A percentile compares a stretch with the other conserved stretches of the same genome.
Evolutionary conservation across 768 basidiomycete genomes (phyloP).

Genomic region (Filobasidium wieringae): DNA sequence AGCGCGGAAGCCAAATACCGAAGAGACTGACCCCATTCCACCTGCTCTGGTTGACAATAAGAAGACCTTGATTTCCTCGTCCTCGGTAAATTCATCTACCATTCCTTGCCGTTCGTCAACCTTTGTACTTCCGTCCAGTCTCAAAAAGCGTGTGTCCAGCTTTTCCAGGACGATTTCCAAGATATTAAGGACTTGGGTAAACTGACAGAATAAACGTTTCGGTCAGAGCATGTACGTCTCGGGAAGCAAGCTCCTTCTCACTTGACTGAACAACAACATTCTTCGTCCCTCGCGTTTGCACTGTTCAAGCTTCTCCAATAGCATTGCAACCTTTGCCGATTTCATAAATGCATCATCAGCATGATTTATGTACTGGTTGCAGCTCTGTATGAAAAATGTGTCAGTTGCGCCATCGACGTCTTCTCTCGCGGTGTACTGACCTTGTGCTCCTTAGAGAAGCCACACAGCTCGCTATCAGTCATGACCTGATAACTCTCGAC

Average conservation of each 20-base stretch:
- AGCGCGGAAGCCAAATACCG: background rate
- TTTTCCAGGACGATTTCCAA: constrained; percentile 69
- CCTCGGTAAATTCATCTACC: constrained; percentile 90
- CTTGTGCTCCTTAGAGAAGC: constrained; percentile 75
- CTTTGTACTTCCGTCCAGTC: constrained; percentile 83
- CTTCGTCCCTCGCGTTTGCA: constrained; percentile 63
- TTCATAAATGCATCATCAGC: constrained; percentile 60
- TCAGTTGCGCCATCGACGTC: background rate
- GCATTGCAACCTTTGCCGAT: constrained; percentile 70
- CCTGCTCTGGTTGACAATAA: constrained; percentile 81
- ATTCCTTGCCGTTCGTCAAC: constrained; percentile 86
- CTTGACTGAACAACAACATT: constrained; percentile 89
- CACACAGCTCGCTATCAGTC: constrained; percentile 91
- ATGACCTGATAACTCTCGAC: constrained; percentile 50
- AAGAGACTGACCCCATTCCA: constrained; percentile 31
- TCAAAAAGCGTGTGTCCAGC: constrained; percentile 58
- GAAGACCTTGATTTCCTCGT: constrained; percentile 75
- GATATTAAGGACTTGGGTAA: constrained; percentile 91
- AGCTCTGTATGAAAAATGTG: constrained; percentile 34
- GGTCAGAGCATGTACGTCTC: background rate
- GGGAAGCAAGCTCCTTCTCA: constrained; percentile 31
- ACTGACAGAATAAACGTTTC: constrained; percentile 44
- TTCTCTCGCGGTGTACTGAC: constrained; percentile 41
- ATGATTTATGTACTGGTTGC: constrained; percentile 57
- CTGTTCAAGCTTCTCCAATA: constrained; percentile 58